Evolutionary conservation across 441 rosid genomes (phyloP), one percentile per base, ranked within the genome.

Genomic region (Gossypium gossypioides): DNA sequence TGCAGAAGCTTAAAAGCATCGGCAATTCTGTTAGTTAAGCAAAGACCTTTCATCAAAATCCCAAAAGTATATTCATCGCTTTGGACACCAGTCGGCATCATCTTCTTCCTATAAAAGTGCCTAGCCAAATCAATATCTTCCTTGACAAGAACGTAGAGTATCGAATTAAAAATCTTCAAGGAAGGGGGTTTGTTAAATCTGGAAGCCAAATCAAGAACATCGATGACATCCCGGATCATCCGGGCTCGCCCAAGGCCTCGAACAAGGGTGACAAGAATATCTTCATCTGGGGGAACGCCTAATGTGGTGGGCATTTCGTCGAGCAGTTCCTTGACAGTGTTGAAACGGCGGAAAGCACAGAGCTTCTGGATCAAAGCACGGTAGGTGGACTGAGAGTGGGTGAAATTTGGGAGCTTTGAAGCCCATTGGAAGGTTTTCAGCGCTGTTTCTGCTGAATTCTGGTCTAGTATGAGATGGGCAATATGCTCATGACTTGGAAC

Each of bases 21-120:
- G 4, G 79, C 87, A 59, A 90, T 88, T 81, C 91, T 87, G 78
- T 91, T 91, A 22, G 98, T 93, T 64, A 83, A 83, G 81, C 96
- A 91, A 82, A 91, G 92, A 34, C 98, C 97, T 77, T 91, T 91
- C 96, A 91, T 88, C 61, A 93, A 78, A 69, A 93, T 93, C 60
- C 91, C 98, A 12, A 80, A 90, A 6, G 98, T 93, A 71, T 88
- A 93, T 57, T 81, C 87, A 81, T 93, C 98, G 74, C 96, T 93
- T 12, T 80, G 78, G 25, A 91, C 76, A 18, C 91, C 91, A 76
- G 62, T 71, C 16, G 79, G 79, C 90, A 88, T 86, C 98, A 90
- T 91, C 80, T 86, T 86, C 72, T 80, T 80, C 79, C 88, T 87
- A 65, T 86, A 90, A 70, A 91, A 93, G 78, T 63, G 79, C 76